Percentiles rank a stretch among this genome's conserved stretches.
These are phyloP conservation scores for Haematococcus sp. DNA, from an alignment of 139 green algal genomes.

Conservation along the genomic window DNA sequence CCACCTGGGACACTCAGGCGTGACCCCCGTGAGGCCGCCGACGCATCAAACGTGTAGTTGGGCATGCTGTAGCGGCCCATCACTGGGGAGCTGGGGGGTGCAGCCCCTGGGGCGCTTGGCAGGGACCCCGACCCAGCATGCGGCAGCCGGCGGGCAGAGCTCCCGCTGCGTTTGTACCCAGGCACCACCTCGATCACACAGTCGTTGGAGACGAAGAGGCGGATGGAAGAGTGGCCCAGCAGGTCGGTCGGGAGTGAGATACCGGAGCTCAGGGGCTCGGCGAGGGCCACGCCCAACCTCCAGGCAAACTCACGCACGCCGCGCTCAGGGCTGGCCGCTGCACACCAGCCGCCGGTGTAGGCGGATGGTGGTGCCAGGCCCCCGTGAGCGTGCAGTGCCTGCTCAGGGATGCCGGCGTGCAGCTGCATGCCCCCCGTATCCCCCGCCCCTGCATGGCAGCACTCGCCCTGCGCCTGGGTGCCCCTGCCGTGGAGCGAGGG, in stretches of 20 bases:
- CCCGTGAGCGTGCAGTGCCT: not conserved
- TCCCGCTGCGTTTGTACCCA: too few species aligned
- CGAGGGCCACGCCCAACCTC: not conserved
- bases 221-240: conserved; percentile 2
- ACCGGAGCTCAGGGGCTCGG: not conserved
- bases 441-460: too few species aligned
- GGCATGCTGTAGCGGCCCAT: too few species aligned
- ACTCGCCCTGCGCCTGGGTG: too few species aligned
- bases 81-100: not conserved
- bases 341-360: not conserved
- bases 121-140: too few species aligned
- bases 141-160: too few species aligned
- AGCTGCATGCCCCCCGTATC: not conserved
- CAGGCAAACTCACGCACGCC: conserved; percentile 7
- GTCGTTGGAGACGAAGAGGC: conserved; percentile 1
- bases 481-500: too few species aligned
- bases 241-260: not conserved
- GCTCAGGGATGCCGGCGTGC: not conserved
- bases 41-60: too few species aligned
- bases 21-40: too few species aligned
- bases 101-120: not conserved
- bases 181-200: not conserved
- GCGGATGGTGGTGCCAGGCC: not conserved
- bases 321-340: not conserved
- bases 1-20: too few species aligned